Evolutionary conservation across 768 basidiomycete species (phyloP).

Genomic region (Phylloporus sp.): DNA sequence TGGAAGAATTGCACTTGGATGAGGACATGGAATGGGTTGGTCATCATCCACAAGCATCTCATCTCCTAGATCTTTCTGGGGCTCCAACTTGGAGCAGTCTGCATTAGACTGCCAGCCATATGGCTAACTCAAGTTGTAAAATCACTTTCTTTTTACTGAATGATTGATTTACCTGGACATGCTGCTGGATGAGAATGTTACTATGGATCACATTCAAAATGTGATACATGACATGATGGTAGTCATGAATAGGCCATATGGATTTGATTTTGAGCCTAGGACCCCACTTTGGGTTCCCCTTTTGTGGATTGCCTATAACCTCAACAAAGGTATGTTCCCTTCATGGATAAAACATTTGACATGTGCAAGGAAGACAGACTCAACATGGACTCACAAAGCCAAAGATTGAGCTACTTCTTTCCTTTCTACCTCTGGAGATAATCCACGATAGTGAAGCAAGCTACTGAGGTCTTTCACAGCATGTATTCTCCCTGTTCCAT

Average conservation of each 20-base stretch:
- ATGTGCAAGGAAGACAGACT: not conserved
- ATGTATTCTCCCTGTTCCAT: conserved; percentile 34
- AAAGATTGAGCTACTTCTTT: conserved; percentile 4
- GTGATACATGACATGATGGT: conserved; percentile 28
- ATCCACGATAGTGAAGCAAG: not conserved
- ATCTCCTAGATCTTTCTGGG: not conserved
- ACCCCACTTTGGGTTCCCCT: not conserved
- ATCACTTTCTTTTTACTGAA: not conserved
- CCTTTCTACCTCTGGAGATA: conserved; percentile 2
- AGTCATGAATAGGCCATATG: conserved; percentile 15
- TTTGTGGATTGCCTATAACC: conserved; percentile 1
- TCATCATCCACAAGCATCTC: not conserved
- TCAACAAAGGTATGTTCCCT: conserved; percentile 23
- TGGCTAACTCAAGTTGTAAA: conserved; percentile 2
- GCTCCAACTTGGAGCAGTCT: too few relatives aligned
- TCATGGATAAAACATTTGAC: not conserved
- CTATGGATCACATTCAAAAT: conserved; percentile 20
- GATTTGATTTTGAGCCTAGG: conserved; percentile 9
- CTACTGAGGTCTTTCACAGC: conserved; percentile 3
- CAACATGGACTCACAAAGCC: conserved; percentile 15
- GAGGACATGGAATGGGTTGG: not conserved
- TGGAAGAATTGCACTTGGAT: conserved; percentile 8
- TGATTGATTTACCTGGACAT: conserved; percentile 7
- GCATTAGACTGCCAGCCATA: not conserved
- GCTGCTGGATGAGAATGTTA: conserved; percentile 6